Evolutionary conservation across 495 filamentous ascomycete genomes (phyloP).

Genomic region (Aspergillus haitiensis): DNA sequence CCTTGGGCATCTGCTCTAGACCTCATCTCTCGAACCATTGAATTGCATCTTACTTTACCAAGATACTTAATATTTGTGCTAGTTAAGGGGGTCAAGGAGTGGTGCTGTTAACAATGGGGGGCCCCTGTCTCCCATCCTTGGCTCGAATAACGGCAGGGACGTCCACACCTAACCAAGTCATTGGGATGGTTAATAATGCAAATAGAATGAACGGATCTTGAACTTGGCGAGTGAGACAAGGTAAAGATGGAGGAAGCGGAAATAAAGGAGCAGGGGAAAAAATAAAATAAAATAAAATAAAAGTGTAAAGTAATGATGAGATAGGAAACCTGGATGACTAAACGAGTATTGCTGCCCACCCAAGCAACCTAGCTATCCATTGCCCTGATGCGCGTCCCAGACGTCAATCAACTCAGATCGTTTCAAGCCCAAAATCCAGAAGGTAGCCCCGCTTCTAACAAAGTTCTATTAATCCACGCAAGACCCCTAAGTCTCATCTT

Average conservation of each 20-base stretch:
- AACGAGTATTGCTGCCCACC: constrained; percentile 36
- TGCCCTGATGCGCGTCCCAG: constrained; percentile 35
- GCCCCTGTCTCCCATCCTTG: no score
- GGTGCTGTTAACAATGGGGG: no score
- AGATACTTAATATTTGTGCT: no score
- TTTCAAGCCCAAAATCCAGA: constrained; percentile 18
- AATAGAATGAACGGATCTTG: not conserved
- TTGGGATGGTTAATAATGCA: not conserved
- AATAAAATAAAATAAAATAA: constrained; percentile 2
- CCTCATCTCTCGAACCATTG: not conserved
- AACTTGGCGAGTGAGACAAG: not conserved
- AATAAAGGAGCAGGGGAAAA: not conserved
- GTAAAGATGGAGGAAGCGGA: not conserved
- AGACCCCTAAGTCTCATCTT: not conserved
- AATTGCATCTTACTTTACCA: no score
- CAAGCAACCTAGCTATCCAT: constrained; percentile 27
- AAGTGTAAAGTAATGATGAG: no score
- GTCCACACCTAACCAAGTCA: not conserved
- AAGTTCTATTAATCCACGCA: constrained; percentile 15
- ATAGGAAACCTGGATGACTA: constrained; percentile 7
- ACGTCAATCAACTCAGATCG: constrained; percentile 19
- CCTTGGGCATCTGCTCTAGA: not conserved
- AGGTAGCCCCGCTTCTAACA: constrained; percentile 17
- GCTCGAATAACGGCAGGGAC: no score
- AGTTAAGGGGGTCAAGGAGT: no score